These are phyloP conservation scores for Melastoma candidum DNA, from an alignment of 441 rosid genomes.

Conservation along the genomic window DNA sequence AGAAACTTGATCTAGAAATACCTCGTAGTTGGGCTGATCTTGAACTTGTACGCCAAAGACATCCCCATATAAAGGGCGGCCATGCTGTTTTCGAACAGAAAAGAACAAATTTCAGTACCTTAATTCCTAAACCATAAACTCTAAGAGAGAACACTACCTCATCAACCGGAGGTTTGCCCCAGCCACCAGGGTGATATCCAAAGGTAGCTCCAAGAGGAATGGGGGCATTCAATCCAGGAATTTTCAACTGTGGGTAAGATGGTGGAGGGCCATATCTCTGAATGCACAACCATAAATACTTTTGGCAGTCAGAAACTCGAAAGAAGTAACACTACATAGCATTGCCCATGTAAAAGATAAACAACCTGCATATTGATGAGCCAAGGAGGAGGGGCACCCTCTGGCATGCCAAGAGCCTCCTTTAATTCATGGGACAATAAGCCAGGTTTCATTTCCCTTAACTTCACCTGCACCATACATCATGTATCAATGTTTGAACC, in stretches of 20 bases:
- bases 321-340: background rate
- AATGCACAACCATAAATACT: conserved; percentile 1
- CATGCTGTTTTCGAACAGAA: conserved; percentile 38
- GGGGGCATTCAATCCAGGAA: conserved; percentile 94
- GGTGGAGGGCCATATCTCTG: conserved; percentile 99
- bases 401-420: conserved; percentile 98
- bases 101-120: too few relatives aligned
- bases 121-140: too few relatives aligned
- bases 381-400: conserved; percentile 99
- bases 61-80: conserved; percentile 96
- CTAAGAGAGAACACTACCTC: conserved; percentile 33
- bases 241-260: conserved; percentile 86
- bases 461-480: conserved; percentile 51
- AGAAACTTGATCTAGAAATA: conserved; percentile 13
- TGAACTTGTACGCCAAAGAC: conserved; percentile 94
- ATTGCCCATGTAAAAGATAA: conserved; percentile 8
- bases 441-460: conserved; percentile 98
- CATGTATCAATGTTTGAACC: too few relatives aligned
- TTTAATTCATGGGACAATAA: conserved; percentile 68
- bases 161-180: conserved; percentile 99
- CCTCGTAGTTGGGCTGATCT: conserved; percentile 96
- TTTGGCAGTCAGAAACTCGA: background rate
- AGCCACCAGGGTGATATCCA: conserved; percentile 96
- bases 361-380: conserved; percentile 95
- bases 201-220: conserved; percentile 95